Conservation (phyloP, 805 yeast genomes). For the Grigorovia transvaalensis region DNA sequence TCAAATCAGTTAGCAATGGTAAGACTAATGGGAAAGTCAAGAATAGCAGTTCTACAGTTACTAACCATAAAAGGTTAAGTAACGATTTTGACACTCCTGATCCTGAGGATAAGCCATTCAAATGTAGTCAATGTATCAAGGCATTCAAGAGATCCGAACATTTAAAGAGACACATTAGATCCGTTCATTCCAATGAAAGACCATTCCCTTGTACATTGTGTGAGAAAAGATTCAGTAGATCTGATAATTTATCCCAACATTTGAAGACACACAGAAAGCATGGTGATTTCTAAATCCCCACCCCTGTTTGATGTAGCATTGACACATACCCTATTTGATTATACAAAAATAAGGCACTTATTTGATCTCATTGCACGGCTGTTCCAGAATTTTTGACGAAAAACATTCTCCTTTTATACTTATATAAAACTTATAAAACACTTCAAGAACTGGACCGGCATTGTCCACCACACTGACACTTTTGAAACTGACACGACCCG, state of each 20-base stretch:
- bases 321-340: neutral
- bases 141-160: constrained; percentile 56
- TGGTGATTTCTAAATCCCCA: constrained; percentile 20
- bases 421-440: neutral
- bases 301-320: neutral
- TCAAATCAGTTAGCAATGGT: neutral
- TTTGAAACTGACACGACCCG: neutral
- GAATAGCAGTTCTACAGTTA: neutral
- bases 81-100: neutral
- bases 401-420: neutral
- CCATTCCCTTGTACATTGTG: constrained; percentile 53
- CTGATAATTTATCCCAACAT: constrained; percentile 61
- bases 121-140: constrained; percentile 33
- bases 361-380: too few species aligned
- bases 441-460: neutral
- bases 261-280: constrained; percentile 41
- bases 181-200: constrained; percentile 51
- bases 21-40: neutral
- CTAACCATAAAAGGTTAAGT: neutral
- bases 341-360: neutral
- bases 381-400: neutral
- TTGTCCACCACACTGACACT: neutral
- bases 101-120: constrained; percentile 27
- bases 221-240: constrained; percentile 51
- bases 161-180: constrained; percentile 54